Base-by-base conservation (phyloP, 2,329 filamentous ascomycete genomes). In the Fusarium sororula region DNA sequence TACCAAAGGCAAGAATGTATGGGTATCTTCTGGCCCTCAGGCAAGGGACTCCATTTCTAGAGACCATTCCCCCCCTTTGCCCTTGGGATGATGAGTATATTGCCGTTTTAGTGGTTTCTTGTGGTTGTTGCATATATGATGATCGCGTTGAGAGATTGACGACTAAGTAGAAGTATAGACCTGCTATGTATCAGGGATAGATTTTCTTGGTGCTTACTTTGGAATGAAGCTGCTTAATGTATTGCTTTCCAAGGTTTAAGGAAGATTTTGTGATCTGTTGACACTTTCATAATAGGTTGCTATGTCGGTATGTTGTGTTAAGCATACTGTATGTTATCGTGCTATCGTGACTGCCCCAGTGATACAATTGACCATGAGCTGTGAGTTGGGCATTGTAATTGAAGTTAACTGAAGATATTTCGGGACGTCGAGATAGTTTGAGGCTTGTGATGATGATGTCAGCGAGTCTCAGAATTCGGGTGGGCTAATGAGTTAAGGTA, bases 1-100 rank as follows among this genome's bases (percentile, higher is more conserved):
- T 38, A 51, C 72, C 68, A 24, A 59, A 56, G 26, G 72, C 63
- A 51, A 75, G 44, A 32, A 74, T 26, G 41, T 75, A 74, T 32
- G 63, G 63, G 56, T 56, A 62, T 22, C n/a, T 32, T 42, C 65
- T 72, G 35, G 39, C 47, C 17, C 24, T 20, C 38, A 26, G 30
- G 12, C 41, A 22, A 17, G 55, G 11, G 42, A 38, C 15, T n/a
- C 37, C 39, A 48, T 58, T 69, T 42, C 44, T 12, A 3, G 37
- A 38, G 32, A 53, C 15, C 72, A 74, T 55, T 18, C 5, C 30
- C 30, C 30, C 24, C 14, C 9, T 41, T n/a, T 28, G 24, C 15
- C 5, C 18, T 26, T 26, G 30, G n/a, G 18, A 26, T 53, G 32
- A 26, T 20, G 13, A 26, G 50, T 53, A 26, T 37, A 37, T 53